Conservation (phyloP, 768 basidiomycete genomes). For the Boletus rubroflammeus region DNA sequence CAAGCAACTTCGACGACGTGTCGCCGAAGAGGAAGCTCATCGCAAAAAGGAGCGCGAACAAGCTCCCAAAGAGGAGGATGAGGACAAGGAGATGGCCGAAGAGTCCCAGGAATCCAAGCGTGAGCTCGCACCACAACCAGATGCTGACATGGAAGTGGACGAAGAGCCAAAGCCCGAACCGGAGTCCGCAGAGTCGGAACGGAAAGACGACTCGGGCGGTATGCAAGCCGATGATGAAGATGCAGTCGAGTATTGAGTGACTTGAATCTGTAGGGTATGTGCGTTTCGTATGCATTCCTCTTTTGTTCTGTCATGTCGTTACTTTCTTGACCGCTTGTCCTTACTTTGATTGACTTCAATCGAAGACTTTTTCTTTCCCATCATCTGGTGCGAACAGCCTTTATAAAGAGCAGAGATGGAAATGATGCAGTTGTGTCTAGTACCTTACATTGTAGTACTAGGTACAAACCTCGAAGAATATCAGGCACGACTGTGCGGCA, state of each 20-base stretch:
- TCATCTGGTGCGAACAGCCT: too few species aligned
- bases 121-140: conserved; percentile 20
- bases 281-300: conserved; percentile 24
- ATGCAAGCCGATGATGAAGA: conserved; percentile 74
- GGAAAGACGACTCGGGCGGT: conserved; percentile 50
- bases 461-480: not conserved
- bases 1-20: conserved; percentile 54
- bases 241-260: conserved; percentile 67
- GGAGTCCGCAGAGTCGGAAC: conserved; percentile 40
- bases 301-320: conserved; percentile 3
- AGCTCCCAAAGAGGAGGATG: conserved; percentile 30
- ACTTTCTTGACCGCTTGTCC: conserved; percentile 20
- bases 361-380: not conserved
- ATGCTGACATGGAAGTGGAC: conserved; percentile 35
- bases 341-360: conserved; percentile 9
- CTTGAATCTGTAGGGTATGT: conserved; percentile 26
- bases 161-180: conserved; percentile 33
- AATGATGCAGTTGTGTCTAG: not conserved
- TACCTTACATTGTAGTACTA: not conserved
- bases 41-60: conserved; percentile 40
- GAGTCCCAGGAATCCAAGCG: conserved; percentile 17
- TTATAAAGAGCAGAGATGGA: not conserved
- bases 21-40: conserved; percentile 60
- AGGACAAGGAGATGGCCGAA: conserved; percentile 36
- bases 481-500: not conserved